Evolutionary conservation across 2,329 filamentous ascomycete genomes (phyloP).

Genomic region (Rhinocladiella mackenziei): DNA sequence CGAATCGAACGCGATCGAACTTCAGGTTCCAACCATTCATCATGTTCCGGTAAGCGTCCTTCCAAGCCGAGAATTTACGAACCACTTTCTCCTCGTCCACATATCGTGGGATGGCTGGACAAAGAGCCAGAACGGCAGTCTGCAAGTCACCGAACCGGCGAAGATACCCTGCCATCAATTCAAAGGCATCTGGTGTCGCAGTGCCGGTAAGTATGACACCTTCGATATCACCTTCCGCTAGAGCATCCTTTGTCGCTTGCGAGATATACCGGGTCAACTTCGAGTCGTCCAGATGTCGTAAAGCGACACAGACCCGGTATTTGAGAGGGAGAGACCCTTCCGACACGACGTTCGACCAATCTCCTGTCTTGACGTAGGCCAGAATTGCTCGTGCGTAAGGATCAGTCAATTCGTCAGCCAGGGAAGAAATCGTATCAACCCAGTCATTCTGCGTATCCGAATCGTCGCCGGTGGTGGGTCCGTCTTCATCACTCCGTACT

Average conservation of each 20-base stretch:
- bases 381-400: constrained; percentile 60
- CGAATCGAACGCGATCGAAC: constrained; percentile 56
- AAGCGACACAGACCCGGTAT: constrained; percentile 59
- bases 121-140: constrained; percentile 54
- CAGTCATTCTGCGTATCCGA: constrained; percentile 51
- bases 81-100: constrained; percentile 52
- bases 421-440: constrained; percentile 58
- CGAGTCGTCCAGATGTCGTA: constrained; percentile 49
- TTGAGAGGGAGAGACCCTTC: constrained; percentile 56
- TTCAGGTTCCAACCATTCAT: constrained; percentile 62
- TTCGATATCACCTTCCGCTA: constrained; percentile 56
- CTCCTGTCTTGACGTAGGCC: constrained; percentile 55
- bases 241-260: constrained; percentile 49
- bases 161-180: constrained; percentile 59
- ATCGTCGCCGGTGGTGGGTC: constrained; percentile 13
- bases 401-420: constrained; percentile 59
- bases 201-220: constrained; percentile 61
- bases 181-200: constrained; percentile 51
- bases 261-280: constrained; percentile 52
- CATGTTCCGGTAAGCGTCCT: constrained; percentile 56
- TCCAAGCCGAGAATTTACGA: constrained; percentile 56
- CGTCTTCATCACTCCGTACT: constrained; percentile 2
- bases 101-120: constrained; percentile 55
- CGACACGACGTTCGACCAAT: constrained; percentile 57
- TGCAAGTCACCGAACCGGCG: constrained; percentile 58